Percentiles rank a stretch among this genome's conserved stretches.
These are phyloP conservation scores for Globisporangium perplexum DNA, from an alignment of 352 stramenopile genomes.

Conservation along the genomic window DNA sequence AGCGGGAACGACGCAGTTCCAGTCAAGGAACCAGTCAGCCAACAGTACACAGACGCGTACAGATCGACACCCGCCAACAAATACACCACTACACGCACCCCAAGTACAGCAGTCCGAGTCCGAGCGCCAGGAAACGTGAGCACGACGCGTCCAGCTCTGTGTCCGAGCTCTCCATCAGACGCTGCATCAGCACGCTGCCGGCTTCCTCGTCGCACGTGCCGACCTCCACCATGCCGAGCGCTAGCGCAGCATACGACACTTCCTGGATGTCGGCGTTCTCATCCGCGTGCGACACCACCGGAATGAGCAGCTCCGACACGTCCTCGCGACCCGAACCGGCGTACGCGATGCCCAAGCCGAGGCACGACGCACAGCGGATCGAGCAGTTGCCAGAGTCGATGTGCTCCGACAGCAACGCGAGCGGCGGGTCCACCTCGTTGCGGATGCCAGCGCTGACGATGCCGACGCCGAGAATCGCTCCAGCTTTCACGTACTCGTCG, in stretches of 20 bases:
- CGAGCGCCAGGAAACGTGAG: constrained; percentile 95
- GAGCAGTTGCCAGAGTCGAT: constrained; percentile 93
- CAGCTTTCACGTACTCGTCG: constrained; percentile 98
- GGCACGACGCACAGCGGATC: constrained; percentile 93
- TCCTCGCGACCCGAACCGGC: constrained; percentile 95
- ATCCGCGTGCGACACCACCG: constrained; percentile 89
- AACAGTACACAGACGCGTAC: too few relatives aligned
- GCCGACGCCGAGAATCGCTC: constrained; percentile 96
- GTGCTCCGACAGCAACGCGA: constrained; percentile 97
- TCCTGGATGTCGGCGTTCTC: constrained; percentile 92
- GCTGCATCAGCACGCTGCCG: constrained; percentile 95
- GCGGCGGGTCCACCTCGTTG: constrained; percentile 96
- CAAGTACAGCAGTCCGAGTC: constrained; percentile 97
- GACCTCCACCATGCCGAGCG: constrained; percentile 98
- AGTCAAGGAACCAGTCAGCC: constrained; percentile 5
- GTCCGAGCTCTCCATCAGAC: constrained; percentile 98
- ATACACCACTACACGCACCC: constrained; percentile 56
- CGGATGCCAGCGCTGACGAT: constrained; percentile 92
- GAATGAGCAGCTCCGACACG: constrained; percentile 95
- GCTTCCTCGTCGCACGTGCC: constrained; percentile 97
- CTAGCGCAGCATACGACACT: constrained; percentile 91
- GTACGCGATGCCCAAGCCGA: constrained; percentile 98
- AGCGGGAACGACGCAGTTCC: background rate
- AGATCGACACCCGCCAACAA: too few relatives aligned
- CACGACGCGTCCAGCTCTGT: constrained; percentile 96